Base-by-base conservation (phyloP, 768 basidiomycete species). In the Pisolithus sp. region DNA sequence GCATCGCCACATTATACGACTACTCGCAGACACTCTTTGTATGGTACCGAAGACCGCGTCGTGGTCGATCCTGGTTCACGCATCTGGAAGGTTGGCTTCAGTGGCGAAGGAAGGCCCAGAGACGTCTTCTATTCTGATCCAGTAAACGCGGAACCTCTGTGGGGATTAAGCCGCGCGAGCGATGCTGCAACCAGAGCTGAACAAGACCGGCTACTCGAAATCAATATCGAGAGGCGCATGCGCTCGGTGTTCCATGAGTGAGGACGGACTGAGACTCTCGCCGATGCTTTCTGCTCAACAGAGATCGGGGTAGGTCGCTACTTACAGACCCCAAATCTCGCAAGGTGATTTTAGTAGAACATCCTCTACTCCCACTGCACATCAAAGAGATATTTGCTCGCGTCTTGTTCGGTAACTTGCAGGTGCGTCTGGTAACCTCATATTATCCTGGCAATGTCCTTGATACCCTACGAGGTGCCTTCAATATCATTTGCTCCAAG, bases 31-130 rank as follows among this genome's bases (percentile, higher is more conserved):
- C 95, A 97, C 65, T 95, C 93, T 1, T 72, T 98, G 7, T 99
- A 99, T 70, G 96, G 96, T 24, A 92, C 89, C 7, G 96, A 99
- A 64, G 96, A 98, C 69, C 79, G 95, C 43, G 81, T 98, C 39
- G 81, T 99, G 51, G 87, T 99, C 57, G 96, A 99, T 67, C 86
- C 93, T 21, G 96, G 96, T 18, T 93, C 90, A 43, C 77, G 86
- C 49, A 79, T 93, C 54, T 98, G 95, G 94, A 96, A 94, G 71
- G 90, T 94, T 10, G 96, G 96, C 2, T 98, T 97, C 73, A 94
- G 93, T 61, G 95, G 95, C 13, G 96, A 99, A 72, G 84, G 93
- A 4, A 78, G 83, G 53, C 93, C 96, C 8, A 71, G 96, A 59
- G 87, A 92, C 51, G 85, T 93, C n/a, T 89, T 95, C 65, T 80